Conservation (phyloP, 345 rosid species). For the Salix koriyanagi region DNA sequence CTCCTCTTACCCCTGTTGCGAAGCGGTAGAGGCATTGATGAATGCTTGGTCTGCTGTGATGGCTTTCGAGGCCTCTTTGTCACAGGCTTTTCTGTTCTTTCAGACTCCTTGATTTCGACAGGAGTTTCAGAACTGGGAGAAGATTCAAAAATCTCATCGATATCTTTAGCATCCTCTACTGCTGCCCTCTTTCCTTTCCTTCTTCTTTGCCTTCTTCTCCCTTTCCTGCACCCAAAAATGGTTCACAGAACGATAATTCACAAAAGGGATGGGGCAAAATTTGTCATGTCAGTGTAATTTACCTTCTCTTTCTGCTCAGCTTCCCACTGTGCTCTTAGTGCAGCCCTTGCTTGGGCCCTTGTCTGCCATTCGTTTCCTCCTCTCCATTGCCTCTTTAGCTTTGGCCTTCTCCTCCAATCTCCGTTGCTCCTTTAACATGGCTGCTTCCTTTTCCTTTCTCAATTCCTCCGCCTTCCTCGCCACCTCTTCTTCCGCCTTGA, state of each 20-base stretch:
- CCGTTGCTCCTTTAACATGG: slow-evolving; percentile 52
- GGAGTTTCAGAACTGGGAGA: slow-evolving; percentile 28
- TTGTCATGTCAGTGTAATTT: background rate
- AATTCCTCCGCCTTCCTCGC: slow-evolving; percentile 66
- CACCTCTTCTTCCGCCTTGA: slow-evolving; percentile 69
- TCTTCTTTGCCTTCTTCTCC: slow-evolving; percentile 77
- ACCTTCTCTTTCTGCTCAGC: slow-evolving; percentile 80
- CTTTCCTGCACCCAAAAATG: slow-evolving; percentile 47
- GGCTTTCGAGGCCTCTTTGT: slow-evolving; percentile 43
- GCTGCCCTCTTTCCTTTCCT: slow-evolving; percentile 48
- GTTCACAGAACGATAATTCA: background rate
- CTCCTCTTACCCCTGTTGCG: slow-evolving; percentile 69
- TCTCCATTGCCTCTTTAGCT: slow-evolving; percentile 74
- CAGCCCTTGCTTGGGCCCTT: slow-evolving; percentile 76
- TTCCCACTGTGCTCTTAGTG: slow-evolving; percentile 61
- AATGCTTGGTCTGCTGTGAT: slow-evolving; percentile 43
- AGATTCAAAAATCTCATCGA: slow-evolving; percentile 27
- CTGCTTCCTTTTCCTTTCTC: slow-evolving; percentile 60
- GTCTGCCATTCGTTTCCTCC: slow-evolving; percentile 66
- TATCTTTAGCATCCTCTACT: slow-evolving; percentile 19
- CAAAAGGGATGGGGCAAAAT: background rate
- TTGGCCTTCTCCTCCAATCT: slow-evolving; percentile 71
- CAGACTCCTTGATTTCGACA: slow-evolving; percentile 38
- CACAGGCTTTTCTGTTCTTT: slow-evolving; percentile 26
- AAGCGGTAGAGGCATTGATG: slow-evolving; percentile 61